These are phyloP conservation scores for Cnidoscolus chayamansa DNA, from an alignment of 441 rosid species.

Conservation along the genomic window DNA sequence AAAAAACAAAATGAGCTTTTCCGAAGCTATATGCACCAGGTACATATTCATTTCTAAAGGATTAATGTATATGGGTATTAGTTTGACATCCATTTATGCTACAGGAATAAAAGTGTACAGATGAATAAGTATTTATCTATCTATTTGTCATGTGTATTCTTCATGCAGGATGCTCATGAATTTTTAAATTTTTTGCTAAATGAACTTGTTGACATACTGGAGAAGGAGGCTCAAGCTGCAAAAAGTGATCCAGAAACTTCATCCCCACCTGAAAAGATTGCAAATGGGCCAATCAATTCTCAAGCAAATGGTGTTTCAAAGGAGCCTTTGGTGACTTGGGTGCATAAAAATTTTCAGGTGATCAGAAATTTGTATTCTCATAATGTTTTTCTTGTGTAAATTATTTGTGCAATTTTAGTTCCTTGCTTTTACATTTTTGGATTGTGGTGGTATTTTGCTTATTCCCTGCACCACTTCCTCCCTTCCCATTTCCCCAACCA, in stretches of 20 bases:
- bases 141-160: background rate
- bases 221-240: constrained; percentile 79
- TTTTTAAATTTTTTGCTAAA: constrained; percentile 86
- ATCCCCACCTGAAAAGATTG: constrained; percentile 65
- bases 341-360: constrained; percentile 92
- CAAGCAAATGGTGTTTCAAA: constrained; percentile 61
- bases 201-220: constrained; percentile 90
- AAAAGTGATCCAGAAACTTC: constrained; percentile 68
- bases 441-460: background rate
- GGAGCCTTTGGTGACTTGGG: constrained; percentile 93
- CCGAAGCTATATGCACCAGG: constrained; percentile 99
- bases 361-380: constrained; percentile 5
- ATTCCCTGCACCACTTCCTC: background rate
- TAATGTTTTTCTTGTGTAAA: background rate
- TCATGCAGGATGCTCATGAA: constrained; percentile 85
- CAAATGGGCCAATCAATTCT: constrained; percentile 59
- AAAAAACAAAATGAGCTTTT: constrained; percentile 98
- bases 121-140: constrained; percentile 2
- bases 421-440: background rate
- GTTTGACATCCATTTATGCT: background rate
- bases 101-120: constrained; percentile 2
- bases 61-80: background rate
- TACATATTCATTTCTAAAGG: constrained; percentile 22
- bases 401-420: background rate
- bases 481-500: background rate